Base-by-base conservation (phyloP, 2,329 filamentous ascomycete genomes). In the Aspergillus pseudotamarii region DNA sequence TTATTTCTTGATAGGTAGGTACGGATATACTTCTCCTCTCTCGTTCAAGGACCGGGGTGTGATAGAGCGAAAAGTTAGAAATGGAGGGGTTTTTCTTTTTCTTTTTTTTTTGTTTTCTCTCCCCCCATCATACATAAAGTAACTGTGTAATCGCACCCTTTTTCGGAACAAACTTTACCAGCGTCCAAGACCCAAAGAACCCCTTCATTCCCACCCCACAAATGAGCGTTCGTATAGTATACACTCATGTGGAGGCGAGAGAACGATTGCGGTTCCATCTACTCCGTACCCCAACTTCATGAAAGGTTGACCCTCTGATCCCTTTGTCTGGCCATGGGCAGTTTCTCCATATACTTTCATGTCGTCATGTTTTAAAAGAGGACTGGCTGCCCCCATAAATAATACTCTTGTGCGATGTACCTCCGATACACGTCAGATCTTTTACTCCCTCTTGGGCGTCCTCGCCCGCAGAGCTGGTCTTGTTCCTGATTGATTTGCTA, bases 311-410 rank as follows among this genome's bases (percentile, higher is more conserved):
- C 34, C 28, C 50, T 53, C 50, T 32, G 26, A 16, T 53, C 38
- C 50, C 50, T 34, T 53, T 53, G 28, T 53, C 45, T 26, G 23
- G 45, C 21, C 23, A 14, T 41, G 38, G 38, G 38, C 19, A 19
- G n/a, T 41, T n/a, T 41, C 38, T 41, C 16, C 8, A 41, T 19
- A 19, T 41, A 41, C 16, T n/a, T 38, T 55, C n/a, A 23, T 55
- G 34, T 55, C 51, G 51, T 55, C 51, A 55, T 55, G 51, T 55
- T 38, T 55, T 26, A 36, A 36, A 36, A 32, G 30, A 36, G 51
- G 19, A 55, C 30, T 55, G n/a, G n/a, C n/a, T 38, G 32, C 32
- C 51, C 32, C 51, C 51, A 23, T 38, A 16, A 21, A 21, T 1
- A 16, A 38, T 55, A 53, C 28, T 21, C 6, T 16, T 34, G 23